Conservation (phyloP, 768 basidiomycete genomes). For the Leccinum pellstonianum region DNA sequence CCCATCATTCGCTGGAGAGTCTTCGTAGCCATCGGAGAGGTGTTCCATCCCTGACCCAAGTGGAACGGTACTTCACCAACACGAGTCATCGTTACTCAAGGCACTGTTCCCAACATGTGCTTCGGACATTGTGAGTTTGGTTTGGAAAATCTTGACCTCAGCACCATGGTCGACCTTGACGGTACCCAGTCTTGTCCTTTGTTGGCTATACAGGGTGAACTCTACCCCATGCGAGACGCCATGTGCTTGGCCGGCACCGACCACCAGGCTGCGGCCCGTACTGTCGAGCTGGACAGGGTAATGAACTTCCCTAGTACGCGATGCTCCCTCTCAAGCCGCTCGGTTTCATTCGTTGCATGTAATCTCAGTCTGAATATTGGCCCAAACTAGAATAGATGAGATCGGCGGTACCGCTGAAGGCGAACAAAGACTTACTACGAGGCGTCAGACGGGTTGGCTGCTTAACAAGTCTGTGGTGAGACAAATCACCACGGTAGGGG, state of each 20-base stretch:
- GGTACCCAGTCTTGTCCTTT: not conserved
- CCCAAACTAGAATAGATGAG: no score
- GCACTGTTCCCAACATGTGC: not conserved
- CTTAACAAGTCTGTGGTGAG: no score
- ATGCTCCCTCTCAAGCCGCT: no score
- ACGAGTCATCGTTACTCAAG: conserved; percentile 2
- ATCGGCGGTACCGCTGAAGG: no score
- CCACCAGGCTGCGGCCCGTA: conserved; percentile 10
- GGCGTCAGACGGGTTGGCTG: no score
- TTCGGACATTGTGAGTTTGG: not conserved
- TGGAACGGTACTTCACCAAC: not conserved
- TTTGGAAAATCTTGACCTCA: conserved; percentile 12
- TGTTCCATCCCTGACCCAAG: not conserved
- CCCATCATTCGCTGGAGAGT: not conserved
- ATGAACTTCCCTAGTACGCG: conserved; percentile 1
- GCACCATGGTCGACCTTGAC: conserved; percentile 2
- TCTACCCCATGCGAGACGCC: conserved; percentile 20
- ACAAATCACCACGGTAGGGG: no score
- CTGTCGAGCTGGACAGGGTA: not conserved
- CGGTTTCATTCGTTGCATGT: no score
- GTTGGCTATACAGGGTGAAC: conserved; percentile 20
- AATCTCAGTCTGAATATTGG: no score
- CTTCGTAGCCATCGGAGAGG: not conserved
- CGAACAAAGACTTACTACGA: no score
- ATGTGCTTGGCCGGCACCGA: conserved; percentile 27